phyloP scores from a whole-genome alignment of 805 yeast genomes.

The Kregervanrija fluxuum region DNA sequence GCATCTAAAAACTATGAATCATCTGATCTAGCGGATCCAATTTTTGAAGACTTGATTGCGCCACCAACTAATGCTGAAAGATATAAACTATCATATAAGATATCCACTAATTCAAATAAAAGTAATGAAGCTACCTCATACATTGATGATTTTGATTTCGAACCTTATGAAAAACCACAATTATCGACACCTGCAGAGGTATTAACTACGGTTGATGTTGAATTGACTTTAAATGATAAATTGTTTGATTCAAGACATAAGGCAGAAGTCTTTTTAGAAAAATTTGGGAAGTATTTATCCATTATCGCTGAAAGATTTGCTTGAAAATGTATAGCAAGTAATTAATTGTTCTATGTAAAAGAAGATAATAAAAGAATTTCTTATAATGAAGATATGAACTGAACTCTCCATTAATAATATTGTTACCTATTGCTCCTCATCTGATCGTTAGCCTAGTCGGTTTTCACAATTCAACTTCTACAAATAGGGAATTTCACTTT shows the following conservation, averaged over 20 bases:
- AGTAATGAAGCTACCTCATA: conserved; percentile 8
- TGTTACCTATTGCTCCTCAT: too few species aligned
- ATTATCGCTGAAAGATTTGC: conserved; percentile 14
- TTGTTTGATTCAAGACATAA: conserved; percentile 39
- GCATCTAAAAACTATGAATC: conserved; percentile 26
- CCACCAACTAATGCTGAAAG: conserved; percentile 37
- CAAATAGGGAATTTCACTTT: too few species aligned
- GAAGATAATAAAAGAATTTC: too few species aligned
- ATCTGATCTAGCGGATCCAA: conserved; percentile 49
- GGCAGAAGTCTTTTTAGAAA: conserved; percentile 30
- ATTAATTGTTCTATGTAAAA: too few species aligned
- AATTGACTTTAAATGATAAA: conserved; percentile 30
- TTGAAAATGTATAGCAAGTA: not conserved
- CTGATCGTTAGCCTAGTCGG: too few species aligned
- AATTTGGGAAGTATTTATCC: conserved; percentile 17
- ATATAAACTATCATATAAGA: conserved; percentile 29
- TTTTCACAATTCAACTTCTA: too few species aligned
- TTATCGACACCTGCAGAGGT: conserved; percentile 14
- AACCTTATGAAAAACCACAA: conserved; percentile 14
- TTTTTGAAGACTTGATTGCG: conserved; percentile 52
- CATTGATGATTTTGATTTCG: conserved; percentile 20
- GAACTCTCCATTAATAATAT: too few species aligned
- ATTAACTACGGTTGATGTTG: conserved; percentile 28
- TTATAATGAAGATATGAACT: too few species aligned
- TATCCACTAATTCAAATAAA: conserved; percentile 18